A percentile compares a stretch with the other conserved stretches of the same genome.
Conservation (phyloP, 352 stramenopile genomes). For the Pythium periplocum region DNA sequence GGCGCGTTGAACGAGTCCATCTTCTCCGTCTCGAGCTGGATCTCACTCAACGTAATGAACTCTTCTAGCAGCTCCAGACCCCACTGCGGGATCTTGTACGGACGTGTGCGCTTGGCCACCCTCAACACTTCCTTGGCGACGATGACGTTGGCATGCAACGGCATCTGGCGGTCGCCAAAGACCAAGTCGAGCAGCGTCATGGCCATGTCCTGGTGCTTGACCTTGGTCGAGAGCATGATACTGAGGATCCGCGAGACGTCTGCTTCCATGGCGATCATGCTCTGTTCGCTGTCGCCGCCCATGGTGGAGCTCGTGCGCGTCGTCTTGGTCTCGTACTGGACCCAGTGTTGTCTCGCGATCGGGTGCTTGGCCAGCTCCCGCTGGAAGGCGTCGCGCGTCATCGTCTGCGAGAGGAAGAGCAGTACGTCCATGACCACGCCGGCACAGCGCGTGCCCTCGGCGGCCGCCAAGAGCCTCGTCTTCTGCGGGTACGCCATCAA, state of each 20-base stretch:
- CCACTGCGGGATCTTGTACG: constrained; percentile 42
- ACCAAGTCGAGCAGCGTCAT: constrained; percentile 51
- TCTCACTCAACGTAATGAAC: constrained; percentile 44
- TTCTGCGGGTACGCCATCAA: constrained; percentile 38
- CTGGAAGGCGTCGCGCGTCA: constrained; percentile 47
- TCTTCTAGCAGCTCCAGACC: constrained; percentile 52
- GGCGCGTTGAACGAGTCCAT: constrained; percentile 42
- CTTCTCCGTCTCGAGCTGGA: constrained; percentile 51
- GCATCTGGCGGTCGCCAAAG: constrained; percentile 27
- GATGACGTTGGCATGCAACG: constrained; percentile 20
- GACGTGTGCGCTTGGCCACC: constrained; percentile 12
- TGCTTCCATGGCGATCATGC: constrained; percentile 15
- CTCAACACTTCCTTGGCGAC: constrained; percentile 40
- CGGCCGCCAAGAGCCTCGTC: constrained; percentile 35
- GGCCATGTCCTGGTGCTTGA: constrained; percentile 42
- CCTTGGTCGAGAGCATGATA: constrained; percentile 24
- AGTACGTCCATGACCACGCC: constrained; percentile 67
- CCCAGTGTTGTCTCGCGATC: constrained; percentile 52
- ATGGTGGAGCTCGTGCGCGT: constrained; percentile 4
- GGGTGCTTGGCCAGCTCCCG: constrained; percentile 35
- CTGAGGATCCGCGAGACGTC: constrained; percentile 7
- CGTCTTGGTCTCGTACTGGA: constrained; percentile 40
- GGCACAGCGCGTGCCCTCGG: constrained; percentile 43
- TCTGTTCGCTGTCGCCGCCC: constrained; percentile 43
- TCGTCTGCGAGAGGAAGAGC: constrained; percentile 74